Conservation (phyloP, 331 rosid species). For the Malus hybrid region DNA sequence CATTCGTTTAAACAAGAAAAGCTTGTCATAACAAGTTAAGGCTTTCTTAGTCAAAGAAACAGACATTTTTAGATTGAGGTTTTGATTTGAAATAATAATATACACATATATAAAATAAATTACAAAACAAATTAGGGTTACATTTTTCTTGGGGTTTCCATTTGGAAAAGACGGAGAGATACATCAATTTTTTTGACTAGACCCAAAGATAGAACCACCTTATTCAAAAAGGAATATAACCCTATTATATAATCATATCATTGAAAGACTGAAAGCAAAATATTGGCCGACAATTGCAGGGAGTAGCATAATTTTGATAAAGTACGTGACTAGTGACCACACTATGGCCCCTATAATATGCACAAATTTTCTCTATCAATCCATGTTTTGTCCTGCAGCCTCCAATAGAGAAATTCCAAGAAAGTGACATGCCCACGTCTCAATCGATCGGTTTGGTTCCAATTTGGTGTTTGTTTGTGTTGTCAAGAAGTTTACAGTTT, state of each 20-base stretch:
- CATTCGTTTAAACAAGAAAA: background rate
- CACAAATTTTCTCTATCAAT: constrained; percentile 9
- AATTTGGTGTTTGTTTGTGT: background rate
- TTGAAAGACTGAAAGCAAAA: constrained; percentile 7
- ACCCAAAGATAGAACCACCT: background rate
- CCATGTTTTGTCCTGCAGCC: constrained; percentile 11
- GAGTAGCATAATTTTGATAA: background rate
- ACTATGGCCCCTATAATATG: background rate
- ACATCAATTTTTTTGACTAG: background rate
- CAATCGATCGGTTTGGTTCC: constrained; percentile 17
- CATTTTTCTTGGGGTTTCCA: background rate
- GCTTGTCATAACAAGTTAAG: background rate
- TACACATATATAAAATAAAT: background rate
- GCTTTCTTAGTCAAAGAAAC: constrained; percentile 8
- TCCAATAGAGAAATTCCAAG: constrained; percentile 22
- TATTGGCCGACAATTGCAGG: constrained; percentile 13
- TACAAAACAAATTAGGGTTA: background rate
- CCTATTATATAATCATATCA: constrained; percentile 1
- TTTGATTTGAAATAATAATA: background rate
- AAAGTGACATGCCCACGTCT: constrained; percentile 1
- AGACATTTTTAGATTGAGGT: background rate
- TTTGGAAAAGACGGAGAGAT: background rate
- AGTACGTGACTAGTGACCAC: constrained; percentile 13
- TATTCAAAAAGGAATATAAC: background rate
- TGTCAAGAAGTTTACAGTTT: background rate